A percentile compares a stretch with the other conserved stretches of the same genome.
phyloP scores from a whole-genome alignment of 1,284 basidiomycete species.

The Leucoagaricus sp. region DNA sequence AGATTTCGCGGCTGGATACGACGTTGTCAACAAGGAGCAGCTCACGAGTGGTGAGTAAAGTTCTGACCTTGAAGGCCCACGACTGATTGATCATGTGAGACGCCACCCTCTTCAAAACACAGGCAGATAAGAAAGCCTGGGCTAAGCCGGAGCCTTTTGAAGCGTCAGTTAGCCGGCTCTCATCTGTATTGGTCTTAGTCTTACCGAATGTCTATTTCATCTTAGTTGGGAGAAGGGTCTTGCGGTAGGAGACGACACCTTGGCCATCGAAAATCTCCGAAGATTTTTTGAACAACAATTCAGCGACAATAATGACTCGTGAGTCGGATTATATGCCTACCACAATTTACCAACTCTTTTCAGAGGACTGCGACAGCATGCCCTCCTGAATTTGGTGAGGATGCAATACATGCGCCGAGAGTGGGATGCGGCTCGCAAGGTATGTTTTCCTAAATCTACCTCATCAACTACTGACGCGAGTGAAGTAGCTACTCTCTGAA shows the following conservation, averaged over 20 bases:
- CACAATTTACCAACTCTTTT: conserved; percentile 9
- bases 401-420: conserved; percentile 75
- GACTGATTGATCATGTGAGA: conserved; percentile 36
- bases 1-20: conserved; percentile 46
- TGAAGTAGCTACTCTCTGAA: conserved; percentile 63
- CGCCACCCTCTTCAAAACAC: conserved; percentile 64
- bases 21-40: conserved; percentile 53
- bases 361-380: conserved; percentile 77
- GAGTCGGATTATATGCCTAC: conserved; percentile 27
- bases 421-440: conserved; percentile 66
- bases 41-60: conserved; percentile 48
- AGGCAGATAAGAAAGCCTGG: conserved; percentile 64
- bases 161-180: conserved; percentile 39
- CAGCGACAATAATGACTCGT: conserved; percentile 78
- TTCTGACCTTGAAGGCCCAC: not conserved
- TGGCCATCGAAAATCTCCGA: conserved; percentile 69
- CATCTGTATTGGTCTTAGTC: not conserved
- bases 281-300: conserved; percentile 83
- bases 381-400: conserved; percentile 72
- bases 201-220: too few species aligned
- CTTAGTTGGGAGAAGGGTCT: conserved; percentile 67
- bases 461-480: not conserved
- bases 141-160: conserved; percentile 63
- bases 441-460: conserved; percentile 26
- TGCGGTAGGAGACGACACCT: conserved; percentile 64